These are phyloP conservation scores for Apiotrichum akiyoshidainum DNA, from an alignment of 1,284 basidiomycete genomes.

Conservation along the genomic window DNA sequence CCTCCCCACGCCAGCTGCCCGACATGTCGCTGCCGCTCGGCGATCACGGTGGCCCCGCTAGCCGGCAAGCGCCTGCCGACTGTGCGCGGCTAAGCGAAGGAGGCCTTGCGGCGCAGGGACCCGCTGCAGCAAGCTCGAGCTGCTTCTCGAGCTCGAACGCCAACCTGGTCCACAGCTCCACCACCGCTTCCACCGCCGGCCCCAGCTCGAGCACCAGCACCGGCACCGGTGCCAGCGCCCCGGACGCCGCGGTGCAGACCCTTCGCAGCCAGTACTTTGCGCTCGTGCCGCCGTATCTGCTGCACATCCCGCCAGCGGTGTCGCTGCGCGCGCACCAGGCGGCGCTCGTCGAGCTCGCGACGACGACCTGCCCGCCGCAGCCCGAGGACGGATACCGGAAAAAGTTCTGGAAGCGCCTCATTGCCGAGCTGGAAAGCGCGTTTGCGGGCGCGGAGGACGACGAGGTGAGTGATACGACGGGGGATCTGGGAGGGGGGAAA, in stretches of 20 bases:
- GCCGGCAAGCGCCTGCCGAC: too few relatives aligned
- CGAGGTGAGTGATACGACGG: slow-evolving; percentile 16
- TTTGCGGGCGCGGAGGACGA: slow-evolving; percentile 21
- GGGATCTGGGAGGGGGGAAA: too few relatives aligned
- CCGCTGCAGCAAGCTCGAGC: not conserved
- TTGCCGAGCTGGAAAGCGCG: slow-evolving; percentile 30
- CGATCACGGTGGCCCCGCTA: too few relatives aligned
- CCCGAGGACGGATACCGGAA: slow-evolving; percentile 36
- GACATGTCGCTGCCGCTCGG: too few relatives aligned
- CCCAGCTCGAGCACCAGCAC: too few relatives aligned
- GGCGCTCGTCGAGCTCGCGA: slow-evolving; percentile 10
- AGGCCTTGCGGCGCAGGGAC: too few relatives aligned
- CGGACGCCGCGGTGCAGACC: slow-evolving; percentile 6
- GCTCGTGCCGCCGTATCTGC: slow-evolving; percentile 41
- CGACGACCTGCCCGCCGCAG: slow-evolving; percentile 7
- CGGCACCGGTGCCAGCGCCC: too few relatives aligned
- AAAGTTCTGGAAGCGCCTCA: slow-evolving; percentile 35
- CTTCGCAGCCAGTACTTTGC: slow-evolving; percentile 42
- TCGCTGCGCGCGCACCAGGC: slow-evolving; percentile 31
- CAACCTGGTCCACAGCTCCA: too few relatives aligned
- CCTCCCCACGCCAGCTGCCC: too few relatives aligned
- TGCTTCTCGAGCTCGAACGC: not conserved
- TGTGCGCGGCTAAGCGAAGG: too few relatives aligned
- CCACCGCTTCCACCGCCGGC: too few relatives aligned
- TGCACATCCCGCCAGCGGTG: slow-evolving; percentile 25